Percentiles rank a stretch among this genome's conserved stretches.
Conservation (phyloP, 2,329 filamentous ascomycete species). For the Cryphonectria naterciae region DNA sequence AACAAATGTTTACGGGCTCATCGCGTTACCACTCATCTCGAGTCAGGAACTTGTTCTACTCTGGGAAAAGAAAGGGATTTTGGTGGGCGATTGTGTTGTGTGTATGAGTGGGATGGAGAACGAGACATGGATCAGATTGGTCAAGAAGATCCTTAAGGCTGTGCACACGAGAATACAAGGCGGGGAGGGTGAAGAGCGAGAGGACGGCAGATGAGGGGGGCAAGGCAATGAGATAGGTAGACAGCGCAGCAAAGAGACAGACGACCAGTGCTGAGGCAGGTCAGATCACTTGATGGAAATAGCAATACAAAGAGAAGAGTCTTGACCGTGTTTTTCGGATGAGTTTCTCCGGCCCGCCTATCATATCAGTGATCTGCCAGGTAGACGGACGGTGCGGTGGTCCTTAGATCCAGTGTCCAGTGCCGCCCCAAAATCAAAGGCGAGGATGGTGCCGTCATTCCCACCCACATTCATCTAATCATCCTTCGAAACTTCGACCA, state of each 20-base stretch:
- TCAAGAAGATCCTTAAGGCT: not conserved
- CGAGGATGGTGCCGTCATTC: slow-evolving; percentile 17
- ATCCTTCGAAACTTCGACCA: slow-evolving; percentile 29
- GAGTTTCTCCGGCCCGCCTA: slow-evolving; percentile 10
- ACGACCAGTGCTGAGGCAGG: slow-evolving; percentile 1
- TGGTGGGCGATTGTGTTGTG: not conserved
- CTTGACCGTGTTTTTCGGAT: slow-evolving; percentile 8
- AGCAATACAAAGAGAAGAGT: slow-evolving; percentile 1
- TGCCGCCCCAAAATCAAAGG: slow-evolving; percentile 3
- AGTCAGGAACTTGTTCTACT: not conserved
- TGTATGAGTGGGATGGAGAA: not conserved
- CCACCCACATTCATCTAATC: slow-evolving; percentile 31
- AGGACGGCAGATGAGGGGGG: not conserved
- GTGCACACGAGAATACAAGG: not conserved
- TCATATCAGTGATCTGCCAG: slow-evolving; percentile 18
- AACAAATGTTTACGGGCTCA: not conserved
- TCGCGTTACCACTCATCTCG: not conserved
- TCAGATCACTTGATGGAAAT: slow-evolving; percentile 1
- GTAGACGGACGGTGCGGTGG: slow-evolving; percentile 8
- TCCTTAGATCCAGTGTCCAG: not conserved
- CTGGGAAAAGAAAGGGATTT: not conserved
- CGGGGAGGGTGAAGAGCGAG: not conserved
- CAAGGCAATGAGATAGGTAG: slow-evolving; percentile 2
- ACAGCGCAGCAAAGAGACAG: not conserved
- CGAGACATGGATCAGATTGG: not conserved